A percentile compares a stretch with the other conserved stretches of the same genome.
Conservation (phyloP, 2,329 filamentous ascomycete species). For the Phyllosticta citriasiana region DNA sequence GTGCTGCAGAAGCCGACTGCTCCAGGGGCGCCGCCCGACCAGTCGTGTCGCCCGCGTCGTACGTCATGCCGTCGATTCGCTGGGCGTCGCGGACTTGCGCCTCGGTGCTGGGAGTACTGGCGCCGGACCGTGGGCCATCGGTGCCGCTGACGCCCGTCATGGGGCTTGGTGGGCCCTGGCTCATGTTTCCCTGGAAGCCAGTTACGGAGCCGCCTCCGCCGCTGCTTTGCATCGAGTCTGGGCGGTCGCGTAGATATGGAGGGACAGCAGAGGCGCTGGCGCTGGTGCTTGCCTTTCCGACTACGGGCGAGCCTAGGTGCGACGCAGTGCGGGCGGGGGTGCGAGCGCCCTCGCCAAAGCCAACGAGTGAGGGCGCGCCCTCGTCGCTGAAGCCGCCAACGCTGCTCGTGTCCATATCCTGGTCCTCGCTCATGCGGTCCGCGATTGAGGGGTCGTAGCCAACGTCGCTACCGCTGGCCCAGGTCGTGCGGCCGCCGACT, state of each 20-base stretch:
- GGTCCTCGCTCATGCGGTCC: slow-evolving; percentile 61
- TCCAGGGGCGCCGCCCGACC: slow-evolving; percentile 21
- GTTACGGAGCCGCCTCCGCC: slow-evolving; percentile 20
- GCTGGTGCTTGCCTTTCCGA: slow-evolving; percentile 34
- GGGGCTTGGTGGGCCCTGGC: slow-evolving; percentile 15
- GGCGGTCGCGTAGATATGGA: slow-evolving; percentile 2
- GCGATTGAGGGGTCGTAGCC: slow-evolving; percentile 39
- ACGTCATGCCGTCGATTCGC: slow-evolving; percentile 37
- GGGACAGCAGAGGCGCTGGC: slow-evolving; percentile 14
- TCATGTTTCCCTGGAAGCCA: slow-evolving; percentile 18
- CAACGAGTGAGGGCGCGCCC: slow-evolving; percentile 75
- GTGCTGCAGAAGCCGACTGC: slow-evolving; percentile 4
- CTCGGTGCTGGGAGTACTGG: slow-evolving; percentile 22
- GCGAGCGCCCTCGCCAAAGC: slow-evolving; percentile 78
- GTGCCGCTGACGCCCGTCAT: slow-evolving; percentile 22
- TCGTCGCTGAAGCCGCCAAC: slow-evolving; percentile 80
- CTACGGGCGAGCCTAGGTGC: slow-evolving; percentile 67
- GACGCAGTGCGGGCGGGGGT: slow-evolving; percentile 37
- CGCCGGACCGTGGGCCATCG: slow-evolving; percentile 15
- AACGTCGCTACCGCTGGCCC: slow-evolving; percentile 56
- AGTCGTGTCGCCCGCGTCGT: slow-evolving; percentile 34
- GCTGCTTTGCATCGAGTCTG: slow-evolving; percentile 24
- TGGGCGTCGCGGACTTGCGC: slow-evolving; percentile 31
- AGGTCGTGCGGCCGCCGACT: slow-evolving; percentile 56
- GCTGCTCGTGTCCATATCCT: slow-evolving; percentile 49